phyloP scores from a whole-genome alignment of 148 eudicot genomes.

The Cornus florida region DNA sequence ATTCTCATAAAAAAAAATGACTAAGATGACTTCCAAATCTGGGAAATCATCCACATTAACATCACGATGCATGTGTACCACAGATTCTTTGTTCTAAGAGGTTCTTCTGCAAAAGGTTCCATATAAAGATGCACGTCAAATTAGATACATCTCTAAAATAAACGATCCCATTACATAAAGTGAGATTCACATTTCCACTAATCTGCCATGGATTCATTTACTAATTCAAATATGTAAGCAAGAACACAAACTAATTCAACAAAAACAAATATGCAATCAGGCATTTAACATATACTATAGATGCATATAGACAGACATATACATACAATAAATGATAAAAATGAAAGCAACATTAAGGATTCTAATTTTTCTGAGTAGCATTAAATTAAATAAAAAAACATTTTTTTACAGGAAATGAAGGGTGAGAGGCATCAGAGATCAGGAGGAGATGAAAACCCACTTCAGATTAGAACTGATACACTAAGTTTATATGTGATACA shows the following conservation, averaged over 20 bases:
- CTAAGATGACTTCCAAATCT: not conserved
- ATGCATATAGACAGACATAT: not conserved
- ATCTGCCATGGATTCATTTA: not conserved
- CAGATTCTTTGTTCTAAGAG: not conserved
- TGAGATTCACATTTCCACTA: not conserved
- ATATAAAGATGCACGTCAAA: not conserved
- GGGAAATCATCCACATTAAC: not conserved
- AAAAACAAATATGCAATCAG: not conserved
- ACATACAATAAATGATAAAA: not conserved
- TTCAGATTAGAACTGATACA: slow-evolving; percentile 12
- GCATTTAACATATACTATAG: not conserved
- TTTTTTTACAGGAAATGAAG: slow-evolving; percentile 15
- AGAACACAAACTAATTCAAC: not conserved
- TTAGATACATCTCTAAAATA: not conserved
- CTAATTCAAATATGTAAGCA: not conserved
- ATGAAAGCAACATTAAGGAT: not conserved
- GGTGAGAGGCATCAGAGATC: slow-evolving; percentile 2
- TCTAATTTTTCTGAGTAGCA: slow-evolving; percentile 15
- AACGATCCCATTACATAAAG: not conserved
- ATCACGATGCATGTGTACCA: not conserved
- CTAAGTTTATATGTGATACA: slow-evolving; percentile 6
- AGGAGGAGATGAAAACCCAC: not conserved
- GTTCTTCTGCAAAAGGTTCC: not conserved
- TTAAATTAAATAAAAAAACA: slow-evolving; percentile 5
- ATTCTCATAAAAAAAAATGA: not conserved